Base-by-base conservation (phyloP, 2,329 filamentous ascomycete species). In the Sporothrix humicola region DNA sequence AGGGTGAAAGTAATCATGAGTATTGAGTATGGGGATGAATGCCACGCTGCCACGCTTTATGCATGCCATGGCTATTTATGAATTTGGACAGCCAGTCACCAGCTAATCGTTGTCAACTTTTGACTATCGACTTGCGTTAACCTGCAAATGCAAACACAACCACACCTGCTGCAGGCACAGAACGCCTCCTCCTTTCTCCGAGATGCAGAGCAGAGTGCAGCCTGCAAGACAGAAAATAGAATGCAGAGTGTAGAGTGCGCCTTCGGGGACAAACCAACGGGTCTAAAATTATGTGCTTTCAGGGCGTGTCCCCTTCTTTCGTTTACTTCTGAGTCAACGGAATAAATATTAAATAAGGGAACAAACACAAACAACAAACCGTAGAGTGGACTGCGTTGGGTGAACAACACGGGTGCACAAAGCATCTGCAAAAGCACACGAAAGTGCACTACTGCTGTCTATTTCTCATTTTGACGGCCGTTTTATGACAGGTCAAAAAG, bases 381-480 rank as follows among this genome's bases (percentile, higher is more conserved):
- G 20, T 26, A 26, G 23, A 26, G 23, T 26, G 23, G 23, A 26
- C 23, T 26, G 23, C 23, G 23, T 26, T 26, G 23, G 23, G 23
- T 26, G 23, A 26, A 37, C 31, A 37, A 7, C 31, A 66, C 44
- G 44, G 44, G 44, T 12, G 23, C 23, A 69, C 65, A 69, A 69
- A 69, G 7, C 20, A 66, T 31, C 65, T 69, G 65, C 65, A 69
- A 69, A 68, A 50, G 65, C 46, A 69, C 46, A 69, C 48, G 15
- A 52, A 37, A 44, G 48, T 10, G 48, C 48, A 69, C 65, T 69
- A 44, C 52, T 66, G 23, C 63, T 68, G 20, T 37, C 42, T 5
- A 58, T 17, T 17, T 63, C 52, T 69, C 65, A 2, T 42, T 46
- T 68, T 31, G 17, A 37, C 31, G 31, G 31, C n/a, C 44, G 20